These are phyloP conservation scores for Pseudogymnoascus sp. DNA, from an alignment of 2,329 filamentous ascomycete species.

Conservation along the genomic window DNA sequence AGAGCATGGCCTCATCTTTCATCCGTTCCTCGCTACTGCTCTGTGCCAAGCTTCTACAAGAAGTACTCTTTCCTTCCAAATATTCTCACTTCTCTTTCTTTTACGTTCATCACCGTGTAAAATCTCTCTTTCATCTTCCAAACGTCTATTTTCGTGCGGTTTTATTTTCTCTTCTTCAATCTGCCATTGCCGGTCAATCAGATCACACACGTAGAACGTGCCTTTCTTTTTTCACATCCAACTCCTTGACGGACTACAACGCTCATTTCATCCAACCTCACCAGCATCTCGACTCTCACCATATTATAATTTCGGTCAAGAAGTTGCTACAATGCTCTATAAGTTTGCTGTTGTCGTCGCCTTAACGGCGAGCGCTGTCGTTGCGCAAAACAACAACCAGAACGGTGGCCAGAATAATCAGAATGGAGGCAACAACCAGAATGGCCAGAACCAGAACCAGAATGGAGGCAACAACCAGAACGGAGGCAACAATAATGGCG, in stretches of 20 bases:
- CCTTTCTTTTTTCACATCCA: constrained; percentile 23
- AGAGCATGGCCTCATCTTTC: background rate
- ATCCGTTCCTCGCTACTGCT: constrained; percentile 3
- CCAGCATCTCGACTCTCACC: background rate
- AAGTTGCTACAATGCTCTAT: background rate
- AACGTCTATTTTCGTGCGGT: constrained; percentile 8
- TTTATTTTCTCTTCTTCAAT: constrained; percentile 16
- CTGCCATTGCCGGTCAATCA: constrained; percentile 27
- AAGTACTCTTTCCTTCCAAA: constrained; percentile 19
- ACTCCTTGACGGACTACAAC: constrained; percentile 28
- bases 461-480: constrained; percentile 9
- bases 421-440: constrained; percentile 6
- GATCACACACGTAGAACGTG: constrained; percentile 27
- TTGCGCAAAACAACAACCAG: background rate
- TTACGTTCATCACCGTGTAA: constrained; percentile 18
- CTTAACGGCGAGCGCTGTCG: background rate
- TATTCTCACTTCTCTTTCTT: constrained; percentile 14
- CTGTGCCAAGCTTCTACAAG: constrained; percentile 26
- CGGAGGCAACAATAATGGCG: constrained; percentile 10
- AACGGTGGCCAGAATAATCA: background rate
- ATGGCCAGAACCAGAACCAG: constrained; percentile 8
- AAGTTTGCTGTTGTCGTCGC: background rate
- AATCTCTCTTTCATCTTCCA: constrained; percentile 22
- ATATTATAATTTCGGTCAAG: background rate
- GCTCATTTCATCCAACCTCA: constrained; percentile 18